Evolutionary conservation across 176 grass and related monocot species (phyloP).

Genomic region (Rhipidocladum racemiflorum): DNA sequence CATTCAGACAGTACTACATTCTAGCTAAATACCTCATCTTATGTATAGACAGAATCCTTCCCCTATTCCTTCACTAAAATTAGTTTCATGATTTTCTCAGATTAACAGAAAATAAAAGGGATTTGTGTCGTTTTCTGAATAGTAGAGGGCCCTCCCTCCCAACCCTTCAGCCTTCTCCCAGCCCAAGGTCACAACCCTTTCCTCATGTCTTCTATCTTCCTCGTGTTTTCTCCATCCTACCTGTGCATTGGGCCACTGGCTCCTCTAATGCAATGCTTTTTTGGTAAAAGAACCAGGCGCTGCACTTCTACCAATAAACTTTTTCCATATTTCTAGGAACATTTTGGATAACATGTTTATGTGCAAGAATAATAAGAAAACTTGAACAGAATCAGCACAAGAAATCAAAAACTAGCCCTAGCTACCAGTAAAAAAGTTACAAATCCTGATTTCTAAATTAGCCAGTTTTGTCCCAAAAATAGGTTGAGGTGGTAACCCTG

Average conservation of each 20-base stretch:
- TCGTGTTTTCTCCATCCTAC: not conserved
- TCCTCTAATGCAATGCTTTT: slow-evolving; percentile 1
- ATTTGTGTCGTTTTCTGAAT: not conserved
- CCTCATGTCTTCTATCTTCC: no score
- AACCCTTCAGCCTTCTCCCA: not conserved
- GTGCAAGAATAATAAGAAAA: not conserved
- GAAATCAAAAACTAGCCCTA: slow-evolving; percentile 11
- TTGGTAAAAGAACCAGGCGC: not conserved
- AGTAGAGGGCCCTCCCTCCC: not conserved
- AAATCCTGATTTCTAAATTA: slow-evolving; percentile 1
- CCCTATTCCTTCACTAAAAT: not conserved
- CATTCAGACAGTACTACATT: not conserved
- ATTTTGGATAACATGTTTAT: not conserved
- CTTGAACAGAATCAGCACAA: slow-evolving; percentile 5
- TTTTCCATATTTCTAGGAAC: not conserved
- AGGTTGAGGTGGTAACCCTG: not conserved
- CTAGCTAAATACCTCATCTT: not conserved
- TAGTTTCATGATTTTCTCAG: not conserved
- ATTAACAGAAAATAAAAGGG: not conserved
- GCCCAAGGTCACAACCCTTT: not conserved
- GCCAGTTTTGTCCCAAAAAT: slow-evolving; percentile 11
- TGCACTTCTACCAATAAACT: not conserved
- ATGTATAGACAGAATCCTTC: not conserved
- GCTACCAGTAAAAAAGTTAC: not conserved
- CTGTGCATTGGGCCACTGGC: not conserved